Conservation (phyloP, 345 rosid genomes). For the Salix udensis region DNA sequence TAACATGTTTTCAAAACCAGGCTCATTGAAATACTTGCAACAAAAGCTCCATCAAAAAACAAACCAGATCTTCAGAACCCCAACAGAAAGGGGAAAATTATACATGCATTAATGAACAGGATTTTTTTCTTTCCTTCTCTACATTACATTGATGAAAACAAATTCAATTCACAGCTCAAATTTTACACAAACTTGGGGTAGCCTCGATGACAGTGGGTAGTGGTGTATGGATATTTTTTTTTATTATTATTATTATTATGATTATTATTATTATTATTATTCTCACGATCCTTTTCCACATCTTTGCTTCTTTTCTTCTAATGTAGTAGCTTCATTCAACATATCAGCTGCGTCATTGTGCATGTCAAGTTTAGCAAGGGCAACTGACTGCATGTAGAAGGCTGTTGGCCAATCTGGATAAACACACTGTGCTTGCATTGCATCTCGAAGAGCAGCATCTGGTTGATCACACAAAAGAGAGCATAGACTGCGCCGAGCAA, state of each 20-base stretch:
- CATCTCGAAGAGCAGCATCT: slow-evolving; percentile 85
- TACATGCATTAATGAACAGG: slow-evolving; percentile 14
- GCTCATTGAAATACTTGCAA: neutral
- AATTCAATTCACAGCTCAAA: slow-evolving; percentile 31
- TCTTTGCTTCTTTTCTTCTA: slow-evolving; percentile 87
- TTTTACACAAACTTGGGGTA: slow-evolving; percentile 31
- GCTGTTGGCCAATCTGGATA: slow-evolving; percentile 90
- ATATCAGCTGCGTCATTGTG: slow-evolving; percentile 86
- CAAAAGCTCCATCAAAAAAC: neutral
- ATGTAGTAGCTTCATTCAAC: slow-evolving; percentile 83
- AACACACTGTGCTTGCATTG: slow-evolving; percentile 92
- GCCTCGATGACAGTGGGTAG: slow-evolving; percentile 29
- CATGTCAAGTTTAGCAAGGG: slow-evolving; percentile 93
- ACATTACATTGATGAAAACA: slow-evolving; percentile 8
- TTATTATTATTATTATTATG: too few relatives aligned
- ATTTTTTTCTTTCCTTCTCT: neutral
- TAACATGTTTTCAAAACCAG: neutral
- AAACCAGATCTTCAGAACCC: neutral
- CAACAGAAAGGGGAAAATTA: slow-evolving; percentile 3
- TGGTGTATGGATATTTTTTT: neutral
- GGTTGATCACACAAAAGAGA: slow-evolving; percentile 79
- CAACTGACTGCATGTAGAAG: slow-evolving; percentile 96
- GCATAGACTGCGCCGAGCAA: slow-evolving; percentile 89
- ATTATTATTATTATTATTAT: neutral
- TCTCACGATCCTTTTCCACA: slow-evolving; percentile 53